Evolutionary conservation across 176 grass and related monocot species (phyloP).

Genomic region (Pontederia paniculata): DNA sequence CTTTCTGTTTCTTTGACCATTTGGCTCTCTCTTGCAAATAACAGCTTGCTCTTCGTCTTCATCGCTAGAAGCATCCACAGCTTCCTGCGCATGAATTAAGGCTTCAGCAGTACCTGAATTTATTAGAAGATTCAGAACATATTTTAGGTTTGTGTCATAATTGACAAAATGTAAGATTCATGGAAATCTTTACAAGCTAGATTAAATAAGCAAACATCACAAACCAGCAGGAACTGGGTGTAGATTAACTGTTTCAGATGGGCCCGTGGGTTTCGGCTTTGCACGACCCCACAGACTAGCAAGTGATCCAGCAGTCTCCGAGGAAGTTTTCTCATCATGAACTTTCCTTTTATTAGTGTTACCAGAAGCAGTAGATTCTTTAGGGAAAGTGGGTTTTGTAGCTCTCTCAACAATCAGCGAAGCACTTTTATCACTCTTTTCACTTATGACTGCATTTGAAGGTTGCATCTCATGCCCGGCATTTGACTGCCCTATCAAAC

Average conservation of each 20-base stretch:
- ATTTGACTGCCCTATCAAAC: constrained; percentile 19
- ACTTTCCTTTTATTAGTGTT: constrained; percentile 43
- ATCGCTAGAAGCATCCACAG: constrained; percentile 36
- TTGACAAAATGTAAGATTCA: background rate
- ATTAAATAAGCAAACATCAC: background rate
- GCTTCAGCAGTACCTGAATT: constrained; percentile 79
- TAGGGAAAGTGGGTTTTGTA: constrained; percentile 28
- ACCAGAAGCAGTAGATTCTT: constrained; percentile 35
- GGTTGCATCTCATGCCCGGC: constrained; percentile 18
- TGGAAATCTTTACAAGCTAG: constrained; percentile 14
- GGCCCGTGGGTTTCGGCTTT: constrained; percentile 45
- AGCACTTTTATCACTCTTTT: constrained; percentile 40
- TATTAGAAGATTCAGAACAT: constrained; percentile 2
- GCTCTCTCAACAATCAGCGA: constrained; percentile 20
- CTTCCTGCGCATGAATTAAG: constrained; percentile 90
- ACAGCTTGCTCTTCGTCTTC: constrained; percentile 44
- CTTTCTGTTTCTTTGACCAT: constrained; percentile 40
- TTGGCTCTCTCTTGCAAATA: constrained; percentile 42
- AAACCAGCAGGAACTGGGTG: constrained; percentile 31
- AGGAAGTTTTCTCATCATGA: constrained; percentile 48
- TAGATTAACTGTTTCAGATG: constrained; percentile 26
- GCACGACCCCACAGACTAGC: constrained; percentile 76
- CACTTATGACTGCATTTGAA: constrained; percentile 8
- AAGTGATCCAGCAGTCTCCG: constrained; percentile 58
- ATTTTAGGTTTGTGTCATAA: constrained; percentile 6